These are phyloP conservation scores for Plasmopara halstedii DNA, from an alignment of 352 stramenopile genomes.

Conservation along the genomic window DNA sequence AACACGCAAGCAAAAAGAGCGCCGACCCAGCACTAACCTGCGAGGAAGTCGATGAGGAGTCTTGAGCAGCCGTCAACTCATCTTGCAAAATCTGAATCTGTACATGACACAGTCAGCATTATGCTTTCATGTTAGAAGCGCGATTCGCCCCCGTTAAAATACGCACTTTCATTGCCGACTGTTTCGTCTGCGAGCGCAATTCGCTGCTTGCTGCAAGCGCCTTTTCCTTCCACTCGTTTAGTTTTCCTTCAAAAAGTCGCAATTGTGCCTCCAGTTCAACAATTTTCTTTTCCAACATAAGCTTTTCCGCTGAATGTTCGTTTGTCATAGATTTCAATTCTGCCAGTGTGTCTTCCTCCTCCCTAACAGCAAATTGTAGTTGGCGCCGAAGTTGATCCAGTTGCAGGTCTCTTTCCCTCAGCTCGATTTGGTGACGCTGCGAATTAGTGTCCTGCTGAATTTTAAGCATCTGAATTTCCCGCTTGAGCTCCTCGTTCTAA, in stretches of 20 bases:
- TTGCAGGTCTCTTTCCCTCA: slow-evolving; percentile 64
- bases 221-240: slow-evolving; percentile 70
- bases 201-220: slow-evolving; percentile 47
- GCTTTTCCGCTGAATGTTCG: slow-evolving; percentile 46
- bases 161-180: slow-evolving; percentile 50
- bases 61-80: slow-evolving; percentile 39
- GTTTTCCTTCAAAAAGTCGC: slow-evolving; percentile 47
- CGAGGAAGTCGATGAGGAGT: slow-evolving; percentile 28
- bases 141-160: background rate
- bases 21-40: slow-evolving; percentile 16
- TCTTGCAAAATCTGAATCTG: slow-evolving; percentile 60
- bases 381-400: slow-evolving; percentile 59
- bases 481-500: slow-evolving; percentile 44
- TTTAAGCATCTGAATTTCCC: slow-evolving; percentile 42
- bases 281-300: slow-evolving; percentile 57
- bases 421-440: slow-evolving; percentile 53
- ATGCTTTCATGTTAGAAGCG: background rate
- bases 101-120: background rate
- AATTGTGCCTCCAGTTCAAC: slow-evolving; percentile 67
- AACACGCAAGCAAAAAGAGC: background rate
- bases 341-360: slow-evolving; percentile 56
- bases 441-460: slow-evolving; percentile 44
- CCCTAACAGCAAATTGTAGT: slow-evolving; percentile 48
- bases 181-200: slow-evolving; percentile 28
- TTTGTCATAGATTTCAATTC: slow-evolving; percentile 50